Conservation (phyloP, 2,329 filamentous ascomycete genomes). For the Colletotrichum echinochloae region DNA sequence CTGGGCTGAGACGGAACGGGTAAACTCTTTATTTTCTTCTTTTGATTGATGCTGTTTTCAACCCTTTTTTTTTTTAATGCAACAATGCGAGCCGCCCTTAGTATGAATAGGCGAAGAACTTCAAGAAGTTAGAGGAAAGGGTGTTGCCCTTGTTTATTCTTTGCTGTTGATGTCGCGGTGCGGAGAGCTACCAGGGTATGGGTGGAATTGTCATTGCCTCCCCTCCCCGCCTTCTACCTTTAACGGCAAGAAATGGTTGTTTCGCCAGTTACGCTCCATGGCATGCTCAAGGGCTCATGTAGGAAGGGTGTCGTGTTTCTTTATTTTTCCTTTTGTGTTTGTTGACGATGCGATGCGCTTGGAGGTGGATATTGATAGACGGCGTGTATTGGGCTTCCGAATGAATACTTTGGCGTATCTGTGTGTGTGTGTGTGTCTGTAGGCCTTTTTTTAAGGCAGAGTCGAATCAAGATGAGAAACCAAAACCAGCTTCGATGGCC, state of each 20-base stretch:
- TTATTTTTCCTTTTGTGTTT: not conserved
- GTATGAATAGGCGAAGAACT: conserved; percentile 8
- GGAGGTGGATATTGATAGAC: not conserved
- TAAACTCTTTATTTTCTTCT: not conserved
- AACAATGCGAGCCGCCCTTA: conserved; percentile 1
- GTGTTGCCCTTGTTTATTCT: not conserved
- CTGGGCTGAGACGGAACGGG: not conserved
- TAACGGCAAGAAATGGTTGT: not conserved
- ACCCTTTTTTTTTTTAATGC: not conserved
- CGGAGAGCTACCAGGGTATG: not conserved
- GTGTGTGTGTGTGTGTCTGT: not conserved
- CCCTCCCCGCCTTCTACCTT: not conserved
- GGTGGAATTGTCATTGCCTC: not conserved
- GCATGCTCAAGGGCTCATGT: not conserved
- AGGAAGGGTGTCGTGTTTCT: not conserved
- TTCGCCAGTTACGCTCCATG: not conserved
- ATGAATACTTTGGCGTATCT: not conserved
- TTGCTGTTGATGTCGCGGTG: not conserved
- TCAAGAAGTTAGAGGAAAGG: not conserved
- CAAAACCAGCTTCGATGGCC: not conserved
- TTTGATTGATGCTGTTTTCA: not conserved
- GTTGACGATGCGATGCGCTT: conserved; percentile 3
- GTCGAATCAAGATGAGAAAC: conserved; percentile 9
- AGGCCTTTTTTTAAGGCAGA: not conserved
- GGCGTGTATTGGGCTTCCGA: not conserved